Percentiles rank a stretch among this genome's conserved stretches.
Evolutionary conservation across 2,329 filamentous ascomycete genomes (phyloP).

Genomic region (Graphiopsis chlorocephala): DNA sequence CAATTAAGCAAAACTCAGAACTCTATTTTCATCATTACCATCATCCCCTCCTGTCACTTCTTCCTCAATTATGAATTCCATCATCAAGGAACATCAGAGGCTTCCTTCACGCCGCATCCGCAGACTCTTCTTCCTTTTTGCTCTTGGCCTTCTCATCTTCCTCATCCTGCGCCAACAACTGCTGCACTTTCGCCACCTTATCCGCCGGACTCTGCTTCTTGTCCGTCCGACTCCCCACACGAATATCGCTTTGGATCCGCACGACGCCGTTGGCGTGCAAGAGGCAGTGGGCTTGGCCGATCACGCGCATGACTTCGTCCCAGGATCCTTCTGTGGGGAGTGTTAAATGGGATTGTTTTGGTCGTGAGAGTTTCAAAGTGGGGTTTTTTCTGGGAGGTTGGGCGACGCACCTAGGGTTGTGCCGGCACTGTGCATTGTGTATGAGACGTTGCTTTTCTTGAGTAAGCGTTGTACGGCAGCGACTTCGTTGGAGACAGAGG

Average conservation of each 20-base stretch:
- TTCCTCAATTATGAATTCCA: background rate
- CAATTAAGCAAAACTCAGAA: background rate
- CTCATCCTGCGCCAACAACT: conserved; percentile 44
- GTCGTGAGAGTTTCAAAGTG: background rate
- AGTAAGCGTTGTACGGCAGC: conserved; percentile 85
- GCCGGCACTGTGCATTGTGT: conserved; percentile 89
- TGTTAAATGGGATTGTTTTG: background rate
- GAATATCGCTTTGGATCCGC: conserved; percentile 84
- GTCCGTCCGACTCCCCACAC: conserved; percentile 80
- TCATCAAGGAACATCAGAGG: background rate
- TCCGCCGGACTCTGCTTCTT: conserved; percentile 79
- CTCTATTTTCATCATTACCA: background rate
- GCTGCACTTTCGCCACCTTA: conserved; percentile 66
- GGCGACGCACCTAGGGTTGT: conserved; percentile 76
- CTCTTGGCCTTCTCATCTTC: conserved; percentile 13
- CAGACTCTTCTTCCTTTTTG: background rate
- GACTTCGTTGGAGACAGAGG: conserved; percentile 63
- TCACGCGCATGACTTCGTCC: conserved; percentile 80
- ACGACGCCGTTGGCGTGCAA: conserved; percentile 75
- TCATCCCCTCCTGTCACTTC: background rate
- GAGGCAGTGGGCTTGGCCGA: conserved; percentile 77
- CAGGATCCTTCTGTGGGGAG: conserved; percentile 72
- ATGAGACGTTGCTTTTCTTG: conserved; percentile 74
- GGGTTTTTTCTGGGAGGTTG: background rate
- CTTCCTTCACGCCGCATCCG: background rate